Base-by-base conservation (phyloP, 768 basidiomycete genomes). In the Coprinopsis marcescibilis region DNA sequence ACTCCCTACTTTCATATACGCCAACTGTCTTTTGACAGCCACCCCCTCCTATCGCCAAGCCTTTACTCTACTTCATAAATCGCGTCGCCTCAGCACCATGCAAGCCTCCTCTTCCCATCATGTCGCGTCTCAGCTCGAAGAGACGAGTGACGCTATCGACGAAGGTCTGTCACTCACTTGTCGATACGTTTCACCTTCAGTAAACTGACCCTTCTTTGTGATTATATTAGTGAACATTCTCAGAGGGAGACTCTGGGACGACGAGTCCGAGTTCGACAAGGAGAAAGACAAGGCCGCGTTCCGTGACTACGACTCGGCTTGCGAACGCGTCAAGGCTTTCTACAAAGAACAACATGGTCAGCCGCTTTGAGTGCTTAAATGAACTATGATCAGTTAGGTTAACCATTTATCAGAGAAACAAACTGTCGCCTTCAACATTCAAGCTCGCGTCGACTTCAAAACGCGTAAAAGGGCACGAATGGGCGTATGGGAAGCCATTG, bases 401-500 rank as follows among this genome's bases (percentile, higher is more conserved):
- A 5, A 19, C 21, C 21, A 5, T 17, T 21, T 26, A 33, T 32
- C 59, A 89, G 87, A 83, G 60, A 94, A 92, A 56, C 91, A 94
- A 64, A 94, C 91, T 0, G 75, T 93, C 2, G 85, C 72, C 17
- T 94, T 79, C 72, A 94, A 94, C 61, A 73, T 92, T 54, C 73
- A 80, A 46, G 81, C 82, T 4, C 83, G 91, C 7, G 80, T 79
- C 8, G 74, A 85, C 52, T 89, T 89, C 65, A 81, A 81, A 58
- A 81, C 66, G 48, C 75, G 70, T 27, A 73, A 67, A 43, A 78
- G 84, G 21, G 85, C 79, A 2, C 73, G 80, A n/a, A 90, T 92
- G 89, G 70, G 84, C 54, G 64, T 91, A 32, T 91, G 88, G 88
- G 78, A 88, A 54, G 88, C 88, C 8, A 90, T 91, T 65, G 87